A percentile compares a stretch with the other conserved stretches of the same genome.
Evolutionary conservation across 768 basidiomycete genomes (phyloP).

Genomic region (Plicaturopsis crispa): DNA sequence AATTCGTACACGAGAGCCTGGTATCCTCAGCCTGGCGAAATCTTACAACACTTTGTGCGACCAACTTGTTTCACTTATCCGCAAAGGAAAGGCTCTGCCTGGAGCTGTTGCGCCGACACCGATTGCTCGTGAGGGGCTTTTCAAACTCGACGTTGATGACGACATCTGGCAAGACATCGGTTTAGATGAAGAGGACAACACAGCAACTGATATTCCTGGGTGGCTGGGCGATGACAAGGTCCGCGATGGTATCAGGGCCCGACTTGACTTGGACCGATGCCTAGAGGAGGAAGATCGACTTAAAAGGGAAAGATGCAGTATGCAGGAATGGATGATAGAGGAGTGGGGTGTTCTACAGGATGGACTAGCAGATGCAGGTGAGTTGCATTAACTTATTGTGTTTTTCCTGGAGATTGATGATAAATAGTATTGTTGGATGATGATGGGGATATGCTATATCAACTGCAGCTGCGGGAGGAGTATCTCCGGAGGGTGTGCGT

Average conservation of each 20-base stretch:
- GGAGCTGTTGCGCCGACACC: conserved; percentile 14
- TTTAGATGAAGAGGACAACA: conserved; percentile 14
- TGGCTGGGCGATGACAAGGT: conserved; percentile 15
- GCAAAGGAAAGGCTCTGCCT: conserved; percentile 12
- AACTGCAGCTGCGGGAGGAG: neutral
- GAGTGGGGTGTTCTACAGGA: conserved; percentile 15
- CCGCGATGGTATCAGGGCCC: conserved; percentile 7
- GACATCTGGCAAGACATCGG: conserved; percentile 27
- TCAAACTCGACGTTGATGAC: conserved; percentile 27
- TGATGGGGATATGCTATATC: conserved; percentile 3
- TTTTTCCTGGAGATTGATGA: too few species aligned
- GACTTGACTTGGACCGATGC: conserved; percentile 16
- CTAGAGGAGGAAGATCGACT: conserved; percentile 17
- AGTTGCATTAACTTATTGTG: neutral
- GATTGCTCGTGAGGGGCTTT: conserved; percentile 17
- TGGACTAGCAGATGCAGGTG: conserved; percentile 7
- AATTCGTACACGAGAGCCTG: conserved; percentile 18
- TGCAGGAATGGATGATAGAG: conserved; percentile 19
- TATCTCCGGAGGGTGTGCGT: neutral
- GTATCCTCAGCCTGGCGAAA: conserved; percentile 14
- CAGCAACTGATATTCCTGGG: conserved; percentile 6
- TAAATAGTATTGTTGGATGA: neutral
- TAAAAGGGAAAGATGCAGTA: conserved; percentile 7
- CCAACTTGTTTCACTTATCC: conserved; percentile 14
- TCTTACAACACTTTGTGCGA: conserved; percentile 22